phyloP scores from a whole-genome alignment of 768 basidiomycete species.

The Phaffia australis region DNA sequence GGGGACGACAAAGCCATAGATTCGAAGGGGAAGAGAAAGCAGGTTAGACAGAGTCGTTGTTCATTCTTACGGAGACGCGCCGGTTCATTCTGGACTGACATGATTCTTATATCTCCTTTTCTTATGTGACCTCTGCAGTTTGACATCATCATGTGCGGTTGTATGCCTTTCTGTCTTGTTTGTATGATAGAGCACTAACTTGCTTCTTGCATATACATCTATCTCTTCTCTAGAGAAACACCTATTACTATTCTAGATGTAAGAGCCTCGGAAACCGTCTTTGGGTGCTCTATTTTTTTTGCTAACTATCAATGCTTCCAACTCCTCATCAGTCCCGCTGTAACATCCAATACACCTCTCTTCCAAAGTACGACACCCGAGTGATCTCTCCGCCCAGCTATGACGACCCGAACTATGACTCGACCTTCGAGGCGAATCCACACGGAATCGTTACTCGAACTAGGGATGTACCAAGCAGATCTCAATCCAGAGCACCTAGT shows the following conservation, averaged over 20 bases:
- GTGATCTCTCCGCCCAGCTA: too few species aligned
- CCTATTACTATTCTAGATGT: constrained; percentile 70
- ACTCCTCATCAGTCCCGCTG: constrained; percentile 55
- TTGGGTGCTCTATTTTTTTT: neutral
- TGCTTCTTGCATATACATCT: neutral
- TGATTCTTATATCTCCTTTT: neutral
- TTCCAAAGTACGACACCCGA: constrained; percentile 54
- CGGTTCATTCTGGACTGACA: neutral
- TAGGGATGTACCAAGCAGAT: too few species aligned
- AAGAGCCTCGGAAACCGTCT: constrained; percentile 32
- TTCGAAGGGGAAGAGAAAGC: constrained; percentile 59
- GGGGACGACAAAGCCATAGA: constrained; percentile 61
- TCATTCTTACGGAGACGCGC: neutral
- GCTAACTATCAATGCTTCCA: neutral
- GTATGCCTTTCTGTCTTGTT: neutral
- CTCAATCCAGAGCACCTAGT: too few species aligned
- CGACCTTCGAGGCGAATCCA: too few species aligned
- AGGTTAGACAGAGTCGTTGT: constrained; percentile 69
- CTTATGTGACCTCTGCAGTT: constrained; percentile 20
- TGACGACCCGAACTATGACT: too few species aligned
- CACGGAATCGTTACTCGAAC: too few species aligned
- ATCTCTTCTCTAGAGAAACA: constrained; percentile 3
- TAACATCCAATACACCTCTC: constrained; percentile 63
- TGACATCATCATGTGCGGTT: constrained; percentile 34
- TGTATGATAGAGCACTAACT: neutral